These are phyloP conservation scores for Plasmodium relictum DNA, from an alignment of 169 alveolate genomes.

Conservation along the genomic window DNA sequence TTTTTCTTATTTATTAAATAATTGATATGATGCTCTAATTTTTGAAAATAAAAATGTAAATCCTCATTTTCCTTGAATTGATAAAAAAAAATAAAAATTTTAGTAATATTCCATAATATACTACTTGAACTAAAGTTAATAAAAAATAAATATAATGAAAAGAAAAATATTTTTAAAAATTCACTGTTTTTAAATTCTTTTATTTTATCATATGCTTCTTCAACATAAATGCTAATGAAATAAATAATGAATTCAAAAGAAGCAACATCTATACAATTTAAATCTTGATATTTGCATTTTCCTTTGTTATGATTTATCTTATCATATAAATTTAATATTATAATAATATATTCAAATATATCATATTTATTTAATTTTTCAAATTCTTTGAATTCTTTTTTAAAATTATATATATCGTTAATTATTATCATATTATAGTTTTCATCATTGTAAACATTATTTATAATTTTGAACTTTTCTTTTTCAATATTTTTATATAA, in stretches of 20 bases:
- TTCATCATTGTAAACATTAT: background rate
- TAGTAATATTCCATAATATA: slow-evolving; percentile 51
- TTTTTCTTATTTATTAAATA: slow-evolving; percentile 13
- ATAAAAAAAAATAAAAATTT: slow-evolving; percentile 47
- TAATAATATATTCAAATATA: slow-evolving; percentile 54
- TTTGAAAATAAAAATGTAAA: slow-evolving; percentile 6
- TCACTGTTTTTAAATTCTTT: slow-evolving; percentile 39
- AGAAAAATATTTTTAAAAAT: slow-evolving; percentile 42
- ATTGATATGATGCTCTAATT: slow-evolving; percentile 4
- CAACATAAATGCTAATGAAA: slow-evolving; percentile 30
- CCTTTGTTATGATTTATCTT: background rate
- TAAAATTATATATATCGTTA: slow-evolving; percentile 3
- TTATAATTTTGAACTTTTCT: background rate
- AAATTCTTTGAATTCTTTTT: slow-evolving; percentile 4
- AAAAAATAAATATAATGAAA: slow-evolving; percentile 50
- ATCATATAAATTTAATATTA: slow-evolving; percentile 21
- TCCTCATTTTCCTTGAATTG: slow-evolving; percentile 8
- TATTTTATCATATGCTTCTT: slow-evolving; percentile 58
- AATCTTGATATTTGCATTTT: background rate
- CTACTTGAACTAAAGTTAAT: slow-evolving; percentile 26
- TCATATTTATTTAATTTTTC: slow-evolving; percentile 33
- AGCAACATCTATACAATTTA: slow-evolving; percentile 3
- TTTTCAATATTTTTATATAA: background rate
- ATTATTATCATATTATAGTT: background rate
- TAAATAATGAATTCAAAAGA: slow-evolving; percentile 32